Evolutionary conservation across 768 basidiomycete species (phyloP), one percentile per base, ranked within the genome.

Genomic region (Agrocybe pediades): DNA sequence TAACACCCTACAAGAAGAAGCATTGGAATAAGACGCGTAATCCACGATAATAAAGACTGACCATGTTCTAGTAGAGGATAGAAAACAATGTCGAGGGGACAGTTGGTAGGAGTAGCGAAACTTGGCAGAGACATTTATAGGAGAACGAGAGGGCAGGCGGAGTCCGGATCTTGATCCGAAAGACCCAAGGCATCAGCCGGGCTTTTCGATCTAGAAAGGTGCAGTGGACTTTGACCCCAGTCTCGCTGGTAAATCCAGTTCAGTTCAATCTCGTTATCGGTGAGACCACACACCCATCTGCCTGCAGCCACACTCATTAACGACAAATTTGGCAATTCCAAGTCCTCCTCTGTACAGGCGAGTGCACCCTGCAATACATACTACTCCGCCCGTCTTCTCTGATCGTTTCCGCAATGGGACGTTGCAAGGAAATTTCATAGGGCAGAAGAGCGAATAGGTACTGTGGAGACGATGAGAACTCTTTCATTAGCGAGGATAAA

Each of bases 161-260:
- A 79, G 77, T 79, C 74, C 84, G 83, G 86, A 88, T 86, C 86
- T 84, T 82, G 86, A 87, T 88, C 83, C 80, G 83, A 84, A 58
- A 46, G 68, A 71, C 72, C 71, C 72, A 41, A 49, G 71, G 70
- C 59, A 68, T 65, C 64, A 70, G 65, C 73, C 69, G 70, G 70
- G n/a, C n/a, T n/a, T 53, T 49, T 54, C 58, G 56, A 62, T 63
- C 61, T 59, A 49, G 42, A 45, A 30, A 25, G 9, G 47, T 7
- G 36, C 23, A 21, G 33, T 20, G 30, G 49, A n/a, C 49, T 41
- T 41, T 41, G 39, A 49, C 48, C 41, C 20, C 27, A 53, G 41
- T 42, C 46, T 23, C 39, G 26, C 49, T 40, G 41, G 49, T 41
- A 36, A 33, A 23, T 15, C 52, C 41, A 53, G 47, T 20, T 47